These are phyloP conservation scores for Moesziomyces sp. DNA, from an alignment of 1,284 basidiomycete species.

Conservation along the genomic window DNA sequence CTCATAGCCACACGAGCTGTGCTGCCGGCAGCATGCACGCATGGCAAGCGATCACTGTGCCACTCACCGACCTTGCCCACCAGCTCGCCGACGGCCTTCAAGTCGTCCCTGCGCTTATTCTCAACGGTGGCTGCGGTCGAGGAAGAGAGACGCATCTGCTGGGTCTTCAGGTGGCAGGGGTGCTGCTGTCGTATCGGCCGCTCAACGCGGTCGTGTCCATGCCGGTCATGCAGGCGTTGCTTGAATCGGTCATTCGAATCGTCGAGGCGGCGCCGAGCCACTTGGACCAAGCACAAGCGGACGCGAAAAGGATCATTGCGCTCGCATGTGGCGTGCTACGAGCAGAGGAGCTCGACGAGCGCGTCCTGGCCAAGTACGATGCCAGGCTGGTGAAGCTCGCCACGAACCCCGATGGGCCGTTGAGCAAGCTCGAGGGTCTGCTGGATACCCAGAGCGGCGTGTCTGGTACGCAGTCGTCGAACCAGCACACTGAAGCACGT, in stretches of 20 bases:
- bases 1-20: constrained; percentile 25
- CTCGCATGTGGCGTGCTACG: constrained; percentile 19
- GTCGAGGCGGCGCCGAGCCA: constrained; percentile 15
- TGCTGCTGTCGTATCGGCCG: constrained; percentile 9
- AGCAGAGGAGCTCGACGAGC: constrained; percentile 32
- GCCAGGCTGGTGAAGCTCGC: constrained; percentile 14
- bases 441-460: constrained; percentile 2
- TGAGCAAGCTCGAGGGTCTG: constrained; percentile 17
- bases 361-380: constrained; percentile 22
- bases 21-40: neutral
- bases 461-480: neutral
- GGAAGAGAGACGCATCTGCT: neutral
- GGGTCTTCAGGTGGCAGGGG: constrained; percentile 16
- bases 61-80: constrained; percentile 5
- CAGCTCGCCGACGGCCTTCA: constrained; percentile 1
- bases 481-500: neutral
- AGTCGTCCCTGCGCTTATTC: too few relatives aligned
- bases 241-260: constrained; percentile 8
- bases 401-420: constrained; percentile 2
- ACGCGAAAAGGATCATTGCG: constrained; percentile 1
- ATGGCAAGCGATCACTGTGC: constrained; percentile 4
- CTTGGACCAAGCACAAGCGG: neutral
- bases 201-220: constrained; percentile 12
- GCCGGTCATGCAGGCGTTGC: neutral
- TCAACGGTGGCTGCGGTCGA: too few relatives aligned